phyloP scores from a whole-genome alignment of 163 green algal species.

The Prototheca wickerhamii region DNA sequence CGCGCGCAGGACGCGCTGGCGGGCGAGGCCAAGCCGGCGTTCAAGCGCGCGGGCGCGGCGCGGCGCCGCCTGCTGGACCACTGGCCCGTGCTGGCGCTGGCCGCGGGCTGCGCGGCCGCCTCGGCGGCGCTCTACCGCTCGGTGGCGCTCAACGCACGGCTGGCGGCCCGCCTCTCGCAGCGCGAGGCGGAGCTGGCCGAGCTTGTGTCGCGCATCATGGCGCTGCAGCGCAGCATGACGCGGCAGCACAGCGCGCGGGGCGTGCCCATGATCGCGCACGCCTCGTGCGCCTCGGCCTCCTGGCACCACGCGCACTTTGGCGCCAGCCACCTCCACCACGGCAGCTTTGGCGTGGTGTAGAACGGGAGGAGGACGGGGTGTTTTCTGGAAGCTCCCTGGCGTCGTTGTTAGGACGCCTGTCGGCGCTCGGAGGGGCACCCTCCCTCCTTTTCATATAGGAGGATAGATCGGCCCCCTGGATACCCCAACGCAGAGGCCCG shows the following conservation, averaged over 20 bases:
- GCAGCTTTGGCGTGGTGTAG: too few species aligned
- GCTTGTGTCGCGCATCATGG: slow-evolving; percentile 3
- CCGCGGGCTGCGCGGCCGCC: not conserved
- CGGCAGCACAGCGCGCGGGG: not conserved
- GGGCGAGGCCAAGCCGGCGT: not conserved
- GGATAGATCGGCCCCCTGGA: not conserved
- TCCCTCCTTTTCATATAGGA: not conserved
- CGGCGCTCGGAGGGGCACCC: too few species aligned
- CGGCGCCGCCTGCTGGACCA: not conserved
- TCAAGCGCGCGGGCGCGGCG: not conserved
- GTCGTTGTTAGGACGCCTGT: too few species aligned
- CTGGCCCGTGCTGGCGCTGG: slow-evolving; percentile 2
- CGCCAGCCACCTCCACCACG: too few species aligned
- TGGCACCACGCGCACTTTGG: not conserved
- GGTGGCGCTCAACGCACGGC: slow-evolving; percentile 6
- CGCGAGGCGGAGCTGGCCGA: slow-evolving; percentile 11
- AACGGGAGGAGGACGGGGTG: too few species aligned
- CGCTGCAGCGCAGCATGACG: slow-evolving; percentile 4
- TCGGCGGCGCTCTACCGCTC: not conserved
- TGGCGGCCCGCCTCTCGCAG: not conserved
- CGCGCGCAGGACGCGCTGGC: not conserved
- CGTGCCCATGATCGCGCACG: slow-evolving; percentile 2
- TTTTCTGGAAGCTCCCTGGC: too few species aligned
- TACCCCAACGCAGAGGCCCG: too few species aligned
- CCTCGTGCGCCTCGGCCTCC: slow-evolving; percentile 1